Base-by-base conservation (phyloP, 305 asterid species). In the Withania somnifera region DNA sequence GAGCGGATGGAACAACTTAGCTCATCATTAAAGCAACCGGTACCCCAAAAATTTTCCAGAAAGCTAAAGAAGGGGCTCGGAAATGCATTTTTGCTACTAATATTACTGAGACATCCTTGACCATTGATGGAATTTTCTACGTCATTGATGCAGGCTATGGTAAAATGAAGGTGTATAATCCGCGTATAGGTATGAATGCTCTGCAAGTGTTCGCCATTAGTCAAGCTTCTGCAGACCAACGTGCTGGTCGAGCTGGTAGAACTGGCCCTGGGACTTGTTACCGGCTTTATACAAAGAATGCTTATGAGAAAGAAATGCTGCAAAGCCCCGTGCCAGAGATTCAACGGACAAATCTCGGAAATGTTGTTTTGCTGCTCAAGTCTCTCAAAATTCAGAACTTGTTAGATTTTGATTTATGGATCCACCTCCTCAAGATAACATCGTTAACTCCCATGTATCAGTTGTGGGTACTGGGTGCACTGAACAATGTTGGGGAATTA, bases 191-290 rank as follows among this genome's bases (percentile, higher is more conserved):
- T 83, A 93, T 96, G 99, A 98, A 94, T 86, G 98, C 98, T 52
- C 93, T 96, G 75, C 98, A 96, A 84, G 99, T 96, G 34, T 96
- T 94, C 60, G 98, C 99, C 20, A 92, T 87, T 32, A 94, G 99
- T 82, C 98, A 92, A 15, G 99, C 98, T 54, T 97, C 97, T 22
- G 94, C 99, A 63, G 95, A 96, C 84, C 99, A 96, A 86, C 97
- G 98, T n/a, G 96, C 98, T 14, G 98, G 99, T 28, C 92, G 98
- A 57, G 99, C 99, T 36, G 98, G 99, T 79, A 91, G 99, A 87
- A 96, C 99, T 1, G 98, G 98, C 73, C 98, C 99, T 1, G 98
- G 99, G 19, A 94, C 98, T 68, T 95, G 99, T 88, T 94, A 95
- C 83, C 91, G 98, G 0, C 93, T 95, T 30, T 95, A 89, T 52